phyloP scores from a whole-genome alignment of 305 asterid genomes.

The Solanum chacoense region DNA sequence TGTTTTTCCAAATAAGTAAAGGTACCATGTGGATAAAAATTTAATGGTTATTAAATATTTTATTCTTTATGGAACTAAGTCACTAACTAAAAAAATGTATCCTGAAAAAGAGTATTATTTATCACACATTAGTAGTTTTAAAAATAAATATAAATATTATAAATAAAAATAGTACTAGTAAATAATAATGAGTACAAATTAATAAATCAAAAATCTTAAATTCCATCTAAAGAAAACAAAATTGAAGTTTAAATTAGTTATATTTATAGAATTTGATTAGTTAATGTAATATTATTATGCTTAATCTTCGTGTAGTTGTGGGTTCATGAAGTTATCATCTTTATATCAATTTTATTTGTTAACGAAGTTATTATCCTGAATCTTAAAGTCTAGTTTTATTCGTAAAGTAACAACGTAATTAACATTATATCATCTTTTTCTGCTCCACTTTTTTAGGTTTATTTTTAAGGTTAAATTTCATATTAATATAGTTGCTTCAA shows the following conservation, averaged over 20 bases:
- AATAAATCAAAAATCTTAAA: too few relatives aligned
- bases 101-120: background rate
- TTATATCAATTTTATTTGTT: background rate
- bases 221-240: background rate
- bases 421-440: background rate
- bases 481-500: background rate
- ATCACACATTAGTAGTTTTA: background rate
- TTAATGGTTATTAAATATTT: too few relatives aligned
- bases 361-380: fast-evolving
- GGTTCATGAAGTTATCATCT: background rate
- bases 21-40: background rate
- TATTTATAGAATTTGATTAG: background rate
- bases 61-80: too few relatives aligned
- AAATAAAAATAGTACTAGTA: too few relatives aligned
- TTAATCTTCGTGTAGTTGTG: background rate
- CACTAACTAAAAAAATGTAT: background rate
- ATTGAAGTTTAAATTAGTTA: background rate
- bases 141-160: too few relatives aligned
- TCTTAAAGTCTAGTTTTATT: background rate
- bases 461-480: background rate
- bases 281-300: background rate
- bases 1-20: background rate
- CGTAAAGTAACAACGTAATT: background rate
- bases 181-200: background rate
- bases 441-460: background rate